Evolutionary conservation across 2,329 filamentous ascomycete species (phyloP), one percentile per base, ranked within the genome.

Genomic region (Penicillium hordei): DNA sequence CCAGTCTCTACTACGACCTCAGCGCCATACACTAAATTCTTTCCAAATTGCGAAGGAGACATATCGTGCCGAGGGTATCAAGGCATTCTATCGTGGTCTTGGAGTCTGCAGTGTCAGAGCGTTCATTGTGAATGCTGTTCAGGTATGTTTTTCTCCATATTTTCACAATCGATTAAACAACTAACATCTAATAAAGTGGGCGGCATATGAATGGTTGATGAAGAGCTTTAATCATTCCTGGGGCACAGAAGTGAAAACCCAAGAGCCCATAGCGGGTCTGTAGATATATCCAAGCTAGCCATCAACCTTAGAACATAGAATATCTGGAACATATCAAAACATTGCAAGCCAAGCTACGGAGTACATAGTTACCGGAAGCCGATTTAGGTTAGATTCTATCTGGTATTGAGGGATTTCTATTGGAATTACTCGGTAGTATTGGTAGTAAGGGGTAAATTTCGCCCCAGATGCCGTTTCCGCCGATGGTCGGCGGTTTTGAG

Each of bases 91-190:
- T 70, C 81, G 86, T 31, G 90, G 90, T 0, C 74, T 97, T 42
- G 86, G 86, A 0, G 82, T 96, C 33, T 97, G 93, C 74, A 95
- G 90, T 73, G 76, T 89, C 9, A 81, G 93, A 65, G 93, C 93
- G 0, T 97, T 97, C 72, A 79, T 96, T 52, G 93, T 97, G 39
- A 97, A 97, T 78, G 93, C 93, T 2, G 89, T 91, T n/a, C 86
- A 88, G 72, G 79, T 81, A 73, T 60, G 76, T 68, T 15, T 21
- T 21, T 52, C 27, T 42, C 5, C 29, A 12, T 27, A 9, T 25
- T 17, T 34, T 48, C 34, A 29, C 23, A 19, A 17, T 38, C 13
- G 12, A 55, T n/a, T 36, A 38, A 33, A 58, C 61, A 57, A 63
- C 52, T 48, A n/a, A 52, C 43, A 27, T 44, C 33, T 29, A 33